Evolutionary conservation across 306 rosid genomes (phyloP), one percentile per base, ranked within the genome.

Genomic region (Quercus gilva): DNA sequence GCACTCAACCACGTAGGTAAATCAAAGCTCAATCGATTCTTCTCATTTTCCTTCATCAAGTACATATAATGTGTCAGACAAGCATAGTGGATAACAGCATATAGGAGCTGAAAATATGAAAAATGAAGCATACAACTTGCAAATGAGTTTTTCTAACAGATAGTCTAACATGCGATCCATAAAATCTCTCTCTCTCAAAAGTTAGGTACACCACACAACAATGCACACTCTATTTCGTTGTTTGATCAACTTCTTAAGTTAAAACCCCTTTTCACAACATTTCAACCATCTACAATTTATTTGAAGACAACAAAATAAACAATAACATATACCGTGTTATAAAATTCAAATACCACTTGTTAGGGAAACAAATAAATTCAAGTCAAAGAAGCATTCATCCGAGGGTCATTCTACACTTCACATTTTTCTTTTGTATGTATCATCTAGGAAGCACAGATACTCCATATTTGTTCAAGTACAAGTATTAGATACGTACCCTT

Each of bases 21-120:
- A 55, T 75, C 53, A 72, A 5, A 63, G 77, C 55, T 83, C 63
- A 31, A 31, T 69, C 68, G 73, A 71, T 51, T 56, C 69, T 78
- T 64, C 43, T 55, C 56, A 74, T 60, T 70, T 55, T 35, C 84
- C 84, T 83, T 80, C 52, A 64, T 41, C 41, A 37, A 67, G 72
- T 33, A 67, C 52, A 35, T 33, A 67, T 19, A 9, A 14, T 2
- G 37, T 19, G 52, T 33, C 28, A 67, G 52, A 31, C 14, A 67
- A 19, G 10, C 71, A 26, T 59, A 33, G 7, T 33, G 45, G 25
- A 67, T 31, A 33, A 26, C 69, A 59, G 31, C 29, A 10, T 10
- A 59, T 21, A 59, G 6, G 20, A 63, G 69, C 3, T 29, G 53
- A 49, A 49, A 49, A 49, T 12, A 49, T 49, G 53, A 11, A 49